These are phyloP conservation scores for Rhizopogon salebrosus DNA, from an alignment of 768 basidiomycete genomes.

Conservation along the genomic window DNA sequence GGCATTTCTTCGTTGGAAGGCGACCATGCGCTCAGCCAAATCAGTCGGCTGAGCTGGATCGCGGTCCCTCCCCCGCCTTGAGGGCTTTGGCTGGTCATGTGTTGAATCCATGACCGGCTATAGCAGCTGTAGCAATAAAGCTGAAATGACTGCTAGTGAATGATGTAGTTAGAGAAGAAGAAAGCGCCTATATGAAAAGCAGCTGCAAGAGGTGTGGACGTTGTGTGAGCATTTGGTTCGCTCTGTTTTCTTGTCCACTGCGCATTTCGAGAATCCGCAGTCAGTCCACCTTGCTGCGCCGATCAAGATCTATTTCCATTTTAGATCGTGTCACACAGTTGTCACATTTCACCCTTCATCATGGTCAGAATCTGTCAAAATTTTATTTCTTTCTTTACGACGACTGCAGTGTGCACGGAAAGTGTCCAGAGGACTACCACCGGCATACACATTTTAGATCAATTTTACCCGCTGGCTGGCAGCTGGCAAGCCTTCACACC, in stretches of 20 bases:
- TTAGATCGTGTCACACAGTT: slow-evolving; percentile 7
- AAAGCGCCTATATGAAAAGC: not conserved
- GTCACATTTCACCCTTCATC: too few species aligned
- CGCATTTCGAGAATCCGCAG: slow-evolving; percentile 27
- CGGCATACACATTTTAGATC: too few species aligned
- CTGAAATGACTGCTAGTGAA: not conserved
- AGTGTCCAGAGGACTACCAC: too few species aligned
- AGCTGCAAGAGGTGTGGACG: slow-evolving; percentile 3
- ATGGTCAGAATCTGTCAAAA: too few species aligned
- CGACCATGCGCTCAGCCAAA: slow-evolving; percentile 60
- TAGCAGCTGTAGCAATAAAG: not conserved
- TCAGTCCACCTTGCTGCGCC: slow-evolving; percentile 24
- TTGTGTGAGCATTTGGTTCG: slow-evolving; percentile 3
- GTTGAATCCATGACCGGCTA: slow-evolving; percentile 23
- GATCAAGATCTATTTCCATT: slow-evolving; percentile 26
- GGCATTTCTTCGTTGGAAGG: slow-evolving; percentile 61
- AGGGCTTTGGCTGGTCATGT: slow-evolving; percentile 21
- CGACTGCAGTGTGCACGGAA: too few species aligned
- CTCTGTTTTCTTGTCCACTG: slow-evolving; percentile 5
- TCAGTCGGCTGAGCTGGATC: slow-evolving; percentile 39
- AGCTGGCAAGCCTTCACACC: too few species aligned
- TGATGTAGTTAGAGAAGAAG: not conserved
- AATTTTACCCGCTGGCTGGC: too few species aligned
- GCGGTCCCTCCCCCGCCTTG: slow-evolving; percentile 40
- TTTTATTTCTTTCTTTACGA: too few species aligned